Evolutionary conservation across 2,329 filamentous ascomycete genomes (phyloP), one percentile per base, ranked within the genome.

Genomic region (Tothia fuscella): DNA sequence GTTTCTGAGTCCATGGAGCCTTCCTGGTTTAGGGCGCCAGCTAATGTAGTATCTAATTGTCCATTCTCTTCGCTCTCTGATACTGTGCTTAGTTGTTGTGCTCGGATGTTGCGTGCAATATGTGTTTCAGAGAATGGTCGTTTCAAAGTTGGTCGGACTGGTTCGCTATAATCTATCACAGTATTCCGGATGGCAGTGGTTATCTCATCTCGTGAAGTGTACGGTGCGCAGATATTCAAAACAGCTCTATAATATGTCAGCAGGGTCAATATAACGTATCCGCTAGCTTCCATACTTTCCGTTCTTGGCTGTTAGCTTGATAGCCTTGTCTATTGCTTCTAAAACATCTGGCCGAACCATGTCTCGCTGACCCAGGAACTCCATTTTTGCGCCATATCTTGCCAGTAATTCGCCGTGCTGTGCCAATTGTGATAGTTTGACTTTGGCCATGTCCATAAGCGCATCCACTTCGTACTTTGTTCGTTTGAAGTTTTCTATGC

Each of bases 401-500:
- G 96, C 87, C 28, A 98, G 72, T 20, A 98, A 70, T 54, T 94
- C 88, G 22, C 91, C 91, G 53, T 98, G 91, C 55, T 94, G 85
- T 20, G 84, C 80, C 52, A 98, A 70, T 60, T 98, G 91, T 46
- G 82, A 78, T 20, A 98, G 71, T 65, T 96, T 96, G 54, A 91
- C 78, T 67, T 94, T 95, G 46, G 89, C 89, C 71, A 98, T 86
- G 57, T 93, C 82, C 91, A 98, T 98, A 48, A 98, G 67, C 22
- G 86, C 88, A 56, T 95, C 87, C 6, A 98, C 91, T 61, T 98
- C 91, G 62, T 93, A 91, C 62, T 91, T 88, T 17, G 87, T 89
- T 5, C 91, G 79, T 60, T 96, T 94, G 68, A 94, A 98, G 66
- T 98, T 98, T 64, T 98, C 91, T 55, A 98, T 95, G 57, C 86